phyloP scores from a whole-genome alignment of 139 green algal species.

The Chlorella sp. region DNA sequence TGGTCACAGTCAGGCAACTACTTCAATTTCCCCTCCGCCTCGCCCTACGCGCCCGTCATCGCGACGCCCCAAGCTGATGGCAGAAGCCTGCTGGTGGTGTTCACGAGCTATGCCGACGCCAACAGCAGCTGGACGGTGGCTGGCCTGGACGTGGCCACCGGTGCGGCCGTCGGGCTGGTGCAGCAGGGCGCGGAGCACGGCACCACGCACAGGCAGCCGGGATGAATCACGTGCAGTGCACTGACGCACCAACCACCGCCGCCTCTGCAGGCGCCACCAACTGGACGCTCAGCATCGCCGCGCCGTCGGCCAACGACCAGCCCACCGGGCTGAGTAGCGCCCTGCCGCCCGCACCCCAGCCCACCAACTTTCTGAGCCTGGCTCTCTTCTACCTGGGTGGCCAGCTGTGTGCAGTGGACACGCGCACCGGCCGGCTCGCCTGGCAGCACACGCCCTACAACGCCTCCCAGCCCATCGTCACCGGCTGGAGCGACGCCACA shows the following conservation, averaged over 20 bases:
- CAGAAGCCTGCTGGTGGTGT: neutral
- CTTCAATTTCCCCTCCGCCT: conserved; percentile 15
- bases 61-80: neutral
- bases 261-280: neutral
- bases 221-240: too few relatives aligned
- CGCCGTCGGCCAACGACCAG: neutral
- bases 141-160: neutral
- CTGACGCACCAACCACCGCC: too few relatives aligned
- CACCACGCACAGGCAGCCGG: too few relatives aligned
- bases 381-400: conserved; percentile 14
- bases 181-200: too few relatives aligned
- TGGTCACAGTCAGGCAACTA: conserved; percentile 9
- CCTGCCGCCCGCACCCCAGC: conserved; percentile 1
- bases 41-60: neutral
- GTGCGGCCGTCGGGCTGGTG: conserved; percentile 1
- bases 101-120: too few relatives aligned
- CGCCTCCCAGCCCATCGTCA: conserved; percentile 11
- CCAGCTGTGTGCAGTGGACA: conserved; percentile 1
- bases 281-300: neutral
- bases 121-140: conserved; percentile 2
- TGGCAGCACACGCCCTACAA: conserved; percentile 26
- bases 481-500: too few relatives aligned
- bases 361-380: neutral
- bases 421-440: neutral
- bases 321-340: conserved; percentile 4